Evolutionary conservation across 192 early-diverging fungal genomes (phyloP), one percentile per base, ranked within the genome.

Genomic region (Spinellus fusiger): DNA sequence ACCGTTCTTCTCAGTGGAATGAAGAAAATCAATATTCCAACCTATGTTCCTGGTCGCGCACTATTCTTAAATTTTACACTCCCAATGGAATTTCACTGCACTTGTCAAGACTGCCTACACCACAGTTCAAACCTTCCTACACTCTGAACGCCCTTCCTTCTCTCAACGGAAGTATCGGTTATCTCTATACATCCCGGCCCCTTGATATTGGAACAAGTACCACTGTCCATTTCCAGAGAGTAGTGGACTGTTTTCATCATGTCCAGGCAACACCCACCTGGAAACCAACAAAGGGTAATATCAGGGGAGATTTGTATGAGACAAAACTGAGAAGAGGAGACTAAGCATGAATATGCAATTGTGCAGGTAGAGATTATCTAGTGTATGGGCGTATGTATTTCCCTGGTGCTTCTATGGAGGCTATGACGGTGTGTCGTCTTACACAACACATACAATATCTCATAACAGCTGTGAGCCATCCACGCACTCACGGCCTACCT

Each of bases 21-120:
- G 87, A 91, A 49, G 79, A 86, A 56, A 87, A 86, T 61, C 86
- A 86, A 57, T 95, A 92, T 64, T 86, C 91, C 28, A 88, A 90
- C 63, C 76, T 95, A 23, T 87, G 87, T 70, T 74, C 84, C 6
- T 78, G 86, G 49, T 82, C 88, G 1, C 72, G 84, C 74, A 85
- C 87, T 6, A 64, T 96, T 10, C 73, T 96, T 20, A 87, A 92
- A 62, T 98, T 98, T 71, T 61, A 78, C n/a, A 81, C 84, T 23
- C 93, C 95, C 15, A 60, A 76, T 26, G 87, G 87, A 0, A 67
- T 93, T 5, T 84, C 87, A 0, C 72, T 95, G 15, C 66, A 81
- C 9, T 65, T 94, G 46, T 89, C 87, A 34, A 90, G 92, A 67
- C 71, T 85, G 33, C 85, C 88, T 13, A 86, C 90, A 10, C 81